Evolutionary conservation across 495 filamentous ascomycete species (phyloP).

Genomic region (Letharia lupina): DNA sequence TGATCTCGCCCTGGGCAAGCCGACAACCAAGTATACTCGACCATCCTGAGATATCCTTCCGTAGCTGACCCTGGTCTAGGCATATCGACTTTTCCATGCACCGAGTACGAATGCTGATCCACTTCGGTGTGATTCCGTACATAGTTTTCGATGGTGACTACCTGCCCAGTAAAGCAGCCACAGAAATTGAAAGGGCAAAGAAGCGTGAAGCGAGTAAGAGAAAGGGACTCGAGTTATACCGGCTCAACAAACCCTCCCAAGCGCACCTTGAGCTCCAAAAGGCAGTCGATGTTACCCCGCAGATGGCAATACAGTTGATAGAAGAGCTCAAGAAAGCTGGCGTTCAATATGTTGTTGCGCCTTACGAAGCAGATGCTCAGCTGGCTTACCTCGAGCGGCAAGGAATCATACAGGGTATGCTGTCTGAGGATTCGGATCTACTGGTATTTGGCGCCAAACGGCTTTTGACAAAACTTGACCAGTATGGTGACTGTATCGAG

Average conservation of each 20-base stretch:
- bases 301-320: conserved; percentile 89
- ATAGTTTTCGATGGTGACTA: conserved; percentile 95
- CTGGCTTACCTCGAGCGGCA: conserved; percentile 85
- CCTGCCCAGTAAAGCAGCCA: conserved; percentile 90
- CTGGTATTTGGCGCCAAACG: conserved; percentile 89
- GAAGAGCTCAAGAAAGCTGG: conserved; percentile 75
- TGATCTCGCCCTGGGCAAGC: conserved; percentile 80
- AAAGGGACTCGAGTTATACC: conserved; percentile 67
- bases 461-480: conserved; percentile 87
- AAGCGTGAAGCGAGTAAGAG: conserved; percentile 66
- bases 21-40: conserved; percentile 68
- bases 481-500: conserved; percentile 87
- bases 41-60: neutral
- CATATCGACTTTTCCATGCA: conserved; percentile 88
- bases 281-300: conserved; percentile 88
- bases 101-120: conserved; percentile 83
- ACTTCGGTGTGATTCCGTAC: conserved; percentile 88
- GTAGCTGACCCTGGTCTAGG: conserved; percentile 37
- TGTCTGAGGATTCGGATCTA: conserved; percentile 95
- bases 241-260: conserved; percentile 67
- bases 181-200: conserved; percentile 62
- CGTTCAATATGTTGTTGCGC: conserved; percentile 86
- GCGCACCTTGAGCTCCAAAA: conserved; percentile 88
- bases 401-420: conserved; percentile 72
- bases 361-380: conserved; percentile 96